Evolutionary conservation across 441 rosid genomes (phyloP).

Genomic region (Corymbia calophylla): DNA sequence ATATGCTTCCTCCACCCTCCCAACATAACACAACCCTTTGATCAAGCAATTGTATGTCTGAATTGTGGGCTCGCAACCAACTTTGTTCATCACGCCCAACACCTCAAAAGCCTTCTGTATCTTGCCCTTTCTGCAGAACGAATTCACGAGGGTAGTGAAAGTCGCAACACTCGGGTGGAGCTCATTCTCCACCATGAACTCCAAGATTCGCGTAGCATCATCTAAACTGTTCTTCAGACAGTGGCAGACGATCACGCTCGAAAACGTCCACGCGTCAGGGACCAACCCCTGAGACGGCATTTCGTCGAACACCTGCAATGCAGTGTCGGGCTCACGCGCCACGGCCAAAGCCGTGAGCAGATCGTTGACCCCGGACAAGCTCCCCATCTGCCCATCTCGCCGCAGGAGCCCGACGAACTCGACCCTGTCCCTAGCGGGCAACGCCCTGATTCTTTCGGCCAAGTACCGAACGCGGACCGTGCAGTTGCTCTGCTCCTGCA

Average conservation of each 20-base stretch:
- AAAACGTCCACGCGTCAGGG: slow-evolving; percentile 34
- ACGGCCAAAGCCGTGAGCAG: slow-evolving; percentile 26
- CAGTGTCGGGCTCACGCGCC: slow-evolving; percentile 24
- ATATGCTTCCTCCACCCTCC: slow-evolving; percentile 53
- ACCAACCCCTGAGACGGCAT: slow-evolving; percentile 16
- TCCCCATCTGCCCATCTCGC: slow-evolving; percentile 6
- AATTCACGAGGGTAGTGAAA: slow-evolving; percentile 27
- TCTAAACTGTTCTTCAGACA: slow-evolving; percentile 29
- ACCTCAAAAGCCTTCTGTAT: slow-evolving; percentile 35
- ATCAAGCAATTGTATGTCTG: slow-evolving; percentile 56
- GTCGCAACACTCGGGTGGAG: slow-evolving; percentile 28
- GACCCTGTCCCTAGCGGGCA: slow-evolving; percentile 7
- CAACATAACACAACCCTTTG: slow-evolving; percentile 59
- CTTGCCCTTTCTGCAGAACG: slow-evolving; percentile 38
- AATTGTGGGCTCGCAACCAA: slow-evolving; percentile 25
- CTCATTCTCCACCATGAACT: slow-evolving; percentile 34
- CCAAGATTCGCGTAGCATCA: slow-evolving; percentile 31
- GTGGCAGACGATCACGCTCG: slow-evolving; percentile 29
- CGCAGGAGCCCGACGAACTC: slow-evolving; percentile 11
- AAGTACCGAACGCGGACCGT: slow-evolving; percentile 3
- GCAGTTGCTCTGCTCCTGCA: not conserved
- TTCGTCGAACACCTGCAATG: slow-evolving; percentile 19
- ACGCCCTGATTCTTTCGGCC: slow-evolving; percentile 12
- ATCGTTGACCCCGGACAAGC: slow-evolving; percentile 22
- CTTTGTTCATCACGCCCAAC: slow-evolving; percentile 25